Evolutionary conservation across 352 stramenopile genomes (phyloP).

Genomic region (Blastocystis sp.): DNA sequence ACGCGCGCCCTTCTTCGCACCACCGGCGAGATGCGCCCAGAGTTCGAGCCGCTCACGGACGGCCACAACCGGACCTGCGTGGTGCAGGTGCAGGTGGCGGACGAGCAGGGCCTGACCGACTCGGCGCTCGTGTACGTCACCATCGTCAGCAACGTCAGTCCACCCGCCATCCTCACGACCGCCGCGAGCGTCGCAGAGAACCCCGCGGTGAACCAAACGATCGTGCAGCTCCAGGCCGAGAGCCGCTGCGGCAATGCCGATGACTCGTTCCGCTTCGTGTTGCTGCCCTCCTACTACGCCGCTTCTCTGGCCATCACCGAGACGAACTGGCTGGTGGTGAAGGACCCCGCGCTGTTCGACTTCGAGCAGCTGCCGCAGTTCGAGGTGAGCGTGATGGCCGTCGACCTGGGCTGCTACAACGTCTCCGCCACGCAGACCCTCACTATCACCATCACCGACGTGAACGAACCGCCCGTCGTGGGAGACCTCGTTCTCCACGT

Average conservation of each 20-base stretch:
- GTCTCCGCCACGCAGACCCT: neutral
- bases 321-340: neutral
- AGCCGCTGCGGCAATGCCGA: neutral
- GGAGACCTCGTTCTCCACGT: neutral
- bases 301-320: neutral
- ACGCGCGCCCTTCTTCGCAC: neutral
- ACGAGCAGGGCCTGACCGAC: slow-evolving; percentile 10
- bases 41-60: neutral
- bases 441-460: slow-evolving; percentile 9
- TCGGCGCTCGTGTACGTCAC: slow-evolving; percentile 21
- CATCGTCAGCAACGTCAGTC: slow-evolving; percentile 12
- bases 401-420: slow-evolving; percentile 28
- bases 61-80: neutral
- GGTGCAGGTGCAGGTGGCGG: neutral
- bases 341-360: slow-evolving; percentile 7
- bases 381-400: neutral
- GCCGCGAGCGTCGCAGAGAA: neutral
- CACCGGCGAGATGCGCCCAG: neutral
- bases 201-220: neutral
- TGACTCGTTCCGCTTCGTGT: neutral
- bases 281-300: slow-evolving; percentile 7
- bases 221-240: neutral
- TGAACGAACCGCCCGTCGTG: slow-evolving; percentile 18
- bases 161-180: neutral
- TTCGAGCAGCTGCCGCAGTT: neutral